Conservation (phyloP, 108 stramenopile genomes). For the Aureococcus anophagefferens region DNA sequence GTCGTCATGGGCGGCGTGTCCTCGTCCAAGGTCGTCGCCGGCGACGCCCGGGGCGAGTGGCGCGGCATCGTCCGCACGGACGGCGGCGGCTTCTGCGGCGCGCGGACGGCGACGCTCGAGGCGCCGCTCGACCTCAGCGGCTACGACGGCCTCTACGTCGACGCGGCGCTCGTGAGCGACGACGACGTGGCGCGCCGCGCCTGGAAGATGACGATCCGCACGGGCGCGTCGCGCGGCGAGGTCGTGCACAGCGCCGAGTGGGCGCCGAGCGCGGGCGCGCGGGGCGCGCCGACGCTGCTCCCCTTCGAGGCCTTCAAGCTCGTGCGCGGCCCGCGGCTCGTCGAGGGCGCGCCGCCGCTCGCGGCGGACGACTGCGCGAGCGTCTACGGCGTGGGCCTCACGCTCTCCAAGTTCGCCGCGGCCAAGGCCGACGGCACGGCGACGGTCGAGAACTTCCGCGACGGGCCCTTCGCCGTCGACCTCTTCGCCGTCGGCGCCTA, state of each 20-base stretch:
- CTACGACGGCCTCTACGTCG: not conserved
- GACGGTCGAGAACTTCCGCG: not conserved
- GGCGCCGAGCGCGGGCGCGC: not conserved
- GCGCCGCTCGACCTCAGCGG: not conserved
- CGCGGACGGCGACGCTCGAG: not conserved
- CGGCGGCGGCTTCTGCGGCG: slow-evolving; percentile 1
- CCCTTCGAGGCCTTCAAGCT: not conserved
- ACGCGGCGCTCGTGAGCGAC: not conserved
- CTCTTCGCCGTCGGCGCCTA: not conserved
- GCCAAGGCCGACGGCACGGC: not conserved
- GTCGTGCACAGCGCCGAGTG: not conserved
- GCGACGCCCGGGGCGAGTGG: not conserved
- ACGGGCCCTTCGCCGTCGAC: not conserved
- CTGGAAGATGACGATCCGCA: not conserved
- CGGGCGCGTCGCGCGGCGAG: not conserved
- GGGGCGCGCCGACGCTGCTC: not conserved
- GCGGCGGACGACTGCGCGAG: not conserved
- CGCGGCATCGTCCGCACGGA: not conserved
- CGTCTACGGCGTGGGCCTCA: not conserved
- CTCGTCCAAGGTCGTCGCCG: not conserved
- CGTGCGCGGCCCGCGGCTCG: not conserved
- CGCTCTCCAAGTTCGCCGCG: not conserved
- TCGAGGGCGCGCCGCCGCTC: not conserved
- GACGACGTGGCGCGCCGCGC: not conserved
- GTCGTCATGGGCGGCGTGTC: not conserved